Evolutionary conservation across 768 basidiomycete genomes (phyloP).

Genomic region (Kockovaella imperatae): DNA sequence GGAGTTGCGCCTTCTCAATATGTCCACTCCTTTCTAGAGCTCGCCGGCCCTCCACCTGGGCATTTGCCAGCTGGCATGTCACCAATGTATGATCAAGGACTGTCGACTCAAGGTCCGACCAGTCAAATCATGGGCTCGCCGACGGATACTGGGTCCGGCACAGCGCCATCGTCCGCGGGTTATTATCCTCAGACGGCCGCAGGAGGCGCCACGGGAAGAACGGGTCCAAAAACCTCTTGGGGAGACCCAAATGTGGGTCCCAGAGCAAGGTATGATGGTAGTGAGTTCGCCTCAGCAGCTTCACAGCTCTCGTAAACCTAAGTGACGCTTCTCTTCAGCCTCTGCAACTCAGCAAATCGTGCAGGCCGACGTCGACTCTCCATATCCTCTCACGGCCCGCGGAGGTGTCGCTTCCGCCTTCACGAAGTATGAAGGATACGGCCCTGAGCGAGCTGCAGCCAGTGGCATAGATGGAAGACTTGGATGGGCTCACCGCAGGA

Average conservation of each 20-base stretch:
- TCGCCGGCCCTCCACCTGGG: slow-evolving; percentile 36
- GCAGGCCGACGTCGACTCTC: slow-evolving; percentile 34
- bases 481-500: slow-evolving; percentile 9
- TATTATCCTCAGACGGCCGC: neutral
- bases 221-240: slow-evolving; percentile 11
- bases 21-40: slow-evolving; percentile 18
- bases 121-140: too few relatives aligned
- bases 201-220: neutral
- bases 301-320: neutral
- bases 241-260: slow-evolving; percentile 14
- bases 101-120: too few relatives aligned
- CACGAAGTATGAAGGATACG: slow-evolving; percentile 24
- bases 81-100: too few relatives aligned
- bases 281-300: slow-evolving; percentile 16
- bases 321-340: neutral
- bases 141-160: too few relatives aligned
- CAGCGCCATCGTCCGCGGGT: neutral
- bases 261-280: slow-evolving; percentile 33
- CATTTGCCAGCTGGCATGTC: slow-evolving; percentile 33
- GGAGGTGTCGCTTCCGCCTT: slow-evolving; percentile 20
- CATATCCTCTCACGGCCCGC: slow-evolving; percentile 20
- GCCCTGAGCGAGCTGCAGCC: slow-evolving; percentile 10
- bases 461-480: slow-evolving; percentile 18
- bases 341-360: slow-evolving; percentile 3
- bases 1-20: neutral